Evolutionary conservation across 306 rosid species (phyloP).

Genomic region (Fagus sylvatica): DNA sequence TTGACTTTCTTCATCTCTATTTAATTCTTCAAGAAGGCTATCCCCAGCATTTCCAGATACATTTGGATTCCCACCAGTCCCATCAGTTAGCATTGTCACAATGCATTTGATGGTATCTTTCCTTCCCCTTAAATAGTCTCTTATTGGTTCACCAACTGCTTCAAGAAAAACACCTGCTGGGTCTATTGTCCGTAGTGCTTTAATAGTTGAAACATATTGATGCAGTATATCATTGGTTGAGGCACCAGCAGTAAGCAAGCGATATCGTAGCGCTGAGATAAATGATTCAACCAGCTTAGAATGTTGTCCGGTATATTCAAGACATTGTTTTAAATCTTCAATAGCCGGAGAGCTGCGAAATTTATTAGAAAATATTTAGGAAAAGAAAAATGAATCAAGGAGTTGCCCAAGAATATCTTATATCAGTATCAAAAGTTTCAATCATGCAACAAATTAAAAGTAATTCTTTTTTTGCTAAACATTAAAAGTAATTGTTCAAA

Average conservation of each 20-base stretch:
- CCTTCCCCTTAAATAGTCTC: slow-evolving; percentile 95
- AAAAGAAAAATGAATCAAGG: neutral
- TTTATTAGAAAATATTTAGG: neutral
- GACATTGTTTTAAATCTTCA: slow-evolving; percentile 88
- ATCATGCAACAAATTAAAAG: neutral
- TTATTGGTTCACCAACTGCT: slow-evolving; percentile 96
- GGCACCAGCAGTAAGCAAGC: slow-evolving; percentile 98
- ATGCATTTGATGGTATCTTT: slow-evolving; percentile 97
- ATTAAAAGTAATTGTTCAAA: neutral
- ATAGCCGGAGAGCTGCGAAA: slow-evolving; percentile 85
- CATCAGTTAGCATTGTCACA: slow-evolving; percentile 96
- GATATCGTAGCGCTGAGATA: slow-evolving; percentile 86
- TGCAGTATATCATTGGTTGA: slow-evolving; percentile 97
- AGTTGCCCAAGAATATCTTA: neutral
- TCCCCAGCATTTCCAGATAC: slow-evolving; percentile 88
- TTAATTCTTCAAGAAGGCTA: slow-evolving; percentile 97
- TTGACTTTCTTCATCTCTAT: slow-evolving; percentile 88
- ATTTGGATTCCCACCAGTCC: slow-evolving; percentile 79
- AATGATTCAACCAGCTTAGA: slow-evolving; percentile 96
- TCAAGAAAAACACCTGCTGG: slow-evolving; percentile 97
- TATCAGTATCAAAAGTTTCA: neutral
- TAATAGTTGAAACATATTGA: slow-evolving; percentile 95
- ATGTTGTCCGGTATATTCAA: slow-evolving; percentile 96
- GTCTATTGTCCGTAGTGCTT: slow-evolving; percentile 91
- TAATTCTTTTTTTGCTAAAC: too few relatives aligned